phyloP scores from a whole-genome alignment of 768 basidiomycete species.

The Naganishia antarctica region DNA sequence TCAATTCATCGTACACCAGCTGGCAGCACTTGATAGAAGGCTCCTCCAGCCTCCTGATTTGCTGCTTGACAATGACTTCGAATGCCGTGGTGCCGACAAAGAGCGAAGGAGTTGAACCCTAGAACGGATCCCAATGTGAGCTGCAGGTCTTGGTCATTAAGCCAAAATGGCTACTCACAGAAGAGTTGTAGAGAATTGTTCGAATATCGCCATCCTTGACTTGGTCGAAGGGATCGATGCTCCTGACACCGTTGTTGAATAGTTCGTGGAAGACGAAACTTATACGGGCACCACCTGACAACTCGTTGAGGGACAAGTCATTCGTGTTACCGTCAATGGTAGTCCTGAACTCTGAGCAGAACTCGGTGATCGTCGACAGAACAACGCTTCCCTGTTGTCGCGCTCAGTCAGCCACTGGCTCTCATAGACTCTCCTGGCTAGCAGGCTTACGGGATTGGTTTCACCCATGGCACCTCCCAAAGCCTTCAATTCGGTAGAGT shows the following conservation, averaged over 20 bases:
- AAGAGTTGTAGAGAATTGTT: constrained; percentile 93
- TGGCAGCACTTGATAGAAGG: constrained; percentile 90
- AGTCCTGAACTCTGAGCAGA: constrained; percentile 91
- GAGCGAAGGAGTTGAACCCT: constrained; percentile 92
- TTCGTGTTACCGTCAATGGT: constrained; percentile 97
- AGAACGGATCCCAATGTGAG: background rate
- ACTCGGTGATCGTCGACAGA: constrained; percentile 95
- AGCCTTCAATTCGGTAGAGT: constrained; percentile 69
- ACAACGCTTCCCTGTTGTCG: constrained; percentile 70
- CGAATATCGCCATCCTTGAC: constrained; percentile 98
- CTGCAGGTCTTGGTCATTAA: background rate
- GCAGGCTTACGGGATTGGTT: constrained; percentile 56
- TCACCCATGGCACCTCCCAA: constrained; percentile 87
- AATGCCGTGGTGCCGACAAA: constrained; percentile 97
- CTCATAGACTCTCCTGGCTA: background rate
- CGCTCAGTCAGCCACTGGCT: background rate
- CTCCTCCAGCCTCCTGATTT: constrained; percentile 94
- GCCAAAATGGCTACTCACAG: constrained; percentile 61
- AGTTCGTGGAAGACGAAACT: constrained; percentile 98
- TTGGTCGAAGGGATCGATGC: constrained; percentile 96
- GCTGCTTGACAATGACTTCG: constrained; percentile 97
- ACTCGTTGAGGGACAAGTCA: constrained; percentile 87
- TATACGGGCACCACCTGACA: constrained; percentile 98
- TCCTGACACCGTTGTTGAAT: constrained; percentile 92
- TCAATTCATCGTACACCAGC: constrained; percentile 93